phyloP scores from a whole-genome alignment of 176 grass and related monocot species.

The Oryza meridionalis region DNA sequence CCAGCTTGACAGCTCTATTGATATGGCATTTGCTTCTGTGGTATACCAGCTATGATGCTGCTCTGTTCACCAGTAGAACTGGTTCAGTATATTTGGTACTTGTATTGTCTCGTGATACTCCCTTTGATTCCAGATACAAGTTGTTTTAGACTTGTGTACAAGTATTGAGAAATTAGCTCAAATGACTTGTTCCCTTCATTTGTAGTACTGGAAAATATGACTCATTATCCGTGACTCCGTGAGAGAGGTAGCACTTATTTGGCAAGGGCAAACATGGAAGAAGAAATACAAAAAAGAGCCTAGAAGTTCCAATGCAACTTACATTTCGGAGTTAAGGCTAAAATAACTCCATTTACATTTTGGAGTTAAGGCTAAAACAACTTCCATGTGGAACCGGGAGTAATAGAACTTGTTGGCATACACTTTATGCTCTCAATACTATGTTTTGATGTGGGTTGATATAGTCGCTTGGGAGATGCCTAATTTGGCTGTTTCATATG shows the following conservation, averaged over 20 bases:
- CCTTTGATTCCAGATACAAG: background rate
- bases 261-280: no score
- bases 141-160: background rate
- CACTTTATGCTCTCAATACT: background rate
- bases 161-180: background rate
- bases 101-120: background rate
- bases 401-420: background rate
- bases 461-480: background rate
- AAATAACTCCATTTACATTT: background rate
- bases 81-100: background rate
- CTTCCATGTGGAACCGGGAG: background rate
- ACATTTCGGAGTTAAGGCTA: background rate
- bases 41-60: background rate
- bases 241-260: background rate
- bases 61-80: background rate
- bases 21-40: background rate
- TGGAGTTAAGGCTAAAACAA: background rate
- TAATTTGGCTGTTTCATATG: background rate
- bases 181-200: background rate
- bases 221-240: background rate
- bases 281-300: background rate
- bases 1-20: background rate
- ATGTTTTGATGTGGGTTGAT: background rate
- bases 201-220: background rate
- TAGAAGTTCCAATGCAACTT: background rate